Conservation (phyloP, 2,329 filamentous ascomycete species). For the Xylariales sp. region DNA sequence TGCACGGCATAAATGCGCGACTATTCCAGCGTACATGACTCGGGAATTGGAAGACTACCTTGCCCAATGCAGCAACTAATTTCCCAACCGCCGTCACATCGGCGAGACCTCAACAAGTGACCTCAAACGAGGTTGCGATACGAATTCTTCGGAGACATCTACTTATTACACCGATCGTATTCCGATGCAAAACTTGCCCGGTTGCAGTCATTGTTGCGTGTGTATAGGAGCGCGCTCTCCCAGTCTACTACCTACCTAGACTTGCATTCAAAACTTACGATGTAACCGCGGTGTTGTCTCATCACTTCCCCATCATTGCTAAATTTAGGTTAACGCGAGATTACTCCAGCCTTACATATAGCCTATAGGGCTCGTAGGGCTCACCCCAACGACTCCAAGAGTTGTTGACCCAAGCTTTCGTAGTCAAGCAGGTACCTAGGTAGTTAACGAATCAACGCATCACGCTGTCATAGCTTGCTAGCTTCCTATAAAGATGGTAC, state of each 20-base stretch:
- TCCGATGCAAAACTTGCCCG: constrained; percentile 11
- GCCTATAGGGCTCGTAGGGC: constrained; percentile 33
- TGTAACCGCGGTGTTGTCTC: constrained; percentile 23
- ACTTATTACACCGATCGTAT: constrained; percentile 23
- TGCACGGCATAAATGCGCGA: neutral
- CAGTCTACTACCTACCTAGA: neutral
- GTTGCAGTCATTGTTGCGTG: constrained; percentile 1
- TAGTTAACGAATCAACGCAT: neutral
- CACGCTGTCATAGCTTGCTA: neutral
- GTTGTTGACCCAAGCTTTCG: neutral
- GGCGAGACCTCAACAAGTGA: constrained; percentile 12
- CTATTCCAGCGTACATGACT: neutral
- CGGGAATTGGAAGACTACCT: constrained; percentile 3
- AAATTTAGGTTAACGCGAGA: constrained; percentile 24
- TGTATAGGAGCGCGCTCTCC: constrained; percentile 17
- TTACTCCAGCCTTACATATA: constrained; percentile 35
- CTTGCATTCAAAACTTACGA: constrained; percentile 32
- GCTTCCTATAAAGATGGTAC: neutral
- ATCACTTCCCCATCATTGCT: constrained; percentile 23
- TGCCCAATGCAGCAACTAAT: constrained; percentile 1
- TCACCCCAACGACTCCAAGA: constrained; percentile 14
- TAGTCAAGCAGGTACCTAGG: neutral
- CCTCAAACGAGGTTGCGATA: constrained; percentile 5
- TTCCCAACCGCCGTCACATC: constrained; percentile 6
- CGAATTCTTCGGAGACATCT: constrained; percentile 1